Base-by-base conservation (phyloP, 1,284 basidiomycete species). In the Puccinia coronata region DNA sequence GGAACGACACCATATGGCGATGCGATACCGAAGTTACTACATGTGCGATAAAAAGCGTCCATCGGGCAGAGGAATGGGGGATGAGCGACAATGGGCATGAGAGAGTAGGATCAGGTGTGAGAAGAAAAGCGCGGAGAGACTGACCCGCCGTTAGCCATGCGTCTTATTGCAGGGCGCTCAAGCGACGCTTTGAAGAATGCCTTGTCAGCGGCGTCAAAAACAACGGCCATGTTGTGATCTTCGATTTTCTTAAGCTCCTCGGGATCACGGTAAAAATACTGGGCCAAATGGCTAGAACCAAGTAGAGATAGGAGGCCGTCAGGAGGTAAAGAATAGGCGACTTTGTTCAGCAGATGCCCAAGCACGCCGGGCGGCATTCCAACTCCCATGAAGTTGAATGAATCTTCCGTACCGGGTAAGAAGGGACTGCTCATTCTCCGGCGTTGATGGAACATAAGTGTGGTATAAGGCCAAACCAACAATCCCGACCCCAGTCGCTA, bases 1-100 rank as follows among this genome's bases (percentile, higher is more conserved):
- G 83, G 77, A 41, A 79, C 81, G 43, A 84, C 59, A 34, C 82
- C 82, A 82, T 84, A 84, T 28, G 85, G 85, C 71, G 85, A 85
- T 69, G 84, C 84, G 70, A 83, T 83, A 76, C 85, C 83, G 72
- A 85, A 85, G 59, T 78, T 82, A 65, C 85, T 85, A 57, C 2
- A 43, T 55, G 9, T 6, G 18, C 55, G 8, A 73, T 51, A n/a
- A 23, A 43, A n/a, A 49, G n/a, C 25, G 55, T 57, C 55, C 14
- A 57, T 57, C 55, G 28, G 49, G 47, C 2, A 16, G 63, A 25
- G n/a, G 43, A 41, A 43, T 41, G 41, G 63, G 34, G 16, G n/a
- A n/a, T 47, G 43, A 41, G 36, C 18, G 16, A 47, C 20, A 57
- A 43, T 47, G 63, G 23, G 34, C 23, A 51, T 70, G n/a, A n/a